phyloP scores from a whole-genome alignment of 2,329 filamentous ascomycete species.

The Boeremia exigua region DNA sequence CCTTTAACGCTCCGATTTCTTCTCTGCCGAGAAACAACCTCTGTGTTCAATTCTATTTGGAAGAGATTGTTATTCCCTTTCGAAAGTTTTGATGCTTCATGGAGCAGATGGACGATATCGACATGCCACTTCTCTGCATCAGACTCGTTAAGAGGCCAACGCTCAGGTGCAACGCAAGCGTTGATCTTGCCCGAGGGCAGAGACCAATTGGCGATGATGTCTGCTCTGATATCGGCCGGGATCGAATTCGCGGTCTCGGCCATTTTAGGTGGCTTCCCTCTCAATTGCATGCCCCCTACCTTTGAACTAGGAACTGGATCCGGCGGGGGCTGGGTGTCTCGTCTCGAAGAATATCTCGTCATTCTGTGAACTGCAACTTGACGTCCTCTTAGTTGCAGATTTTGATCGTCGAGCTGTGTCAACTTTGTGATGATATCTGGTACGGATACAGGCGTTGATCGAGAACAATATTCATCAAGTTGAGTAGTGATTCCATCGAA shows the following conservation, averaged over 20 bases:
- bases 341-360: neutral
- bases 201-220: conserved; percentile 6
- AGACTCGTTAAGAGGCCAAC: conserved; percentile 1
- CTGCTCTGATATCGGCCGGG: neutral
- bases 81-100: neutral
- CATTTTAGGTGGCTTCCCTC: neutral
- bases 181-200: neutral
- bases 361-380: neutral
- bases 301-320: neutral
- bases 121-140: conserved; percentile 4
- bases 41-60: neutral
- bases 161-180: neutral
- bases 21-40: neutral
- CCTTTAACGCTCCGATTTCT: neutral
- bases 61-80: neutral
- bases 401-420: neutral
- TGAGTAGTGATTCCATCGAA: neutral
- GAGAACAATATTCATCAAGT: neutral
- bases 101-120: conserved; percentile 5
- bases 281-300: neutral
- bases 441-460: neutral
- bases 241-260: neutral
- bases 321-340: neutral
- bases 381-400: too few relatives aligned
- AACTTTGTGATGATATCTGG: neutral